Evolutionary conservation across 345 rosid genomes (phyloP).

Genomic region (Arabidopsis suecica): DNA sequence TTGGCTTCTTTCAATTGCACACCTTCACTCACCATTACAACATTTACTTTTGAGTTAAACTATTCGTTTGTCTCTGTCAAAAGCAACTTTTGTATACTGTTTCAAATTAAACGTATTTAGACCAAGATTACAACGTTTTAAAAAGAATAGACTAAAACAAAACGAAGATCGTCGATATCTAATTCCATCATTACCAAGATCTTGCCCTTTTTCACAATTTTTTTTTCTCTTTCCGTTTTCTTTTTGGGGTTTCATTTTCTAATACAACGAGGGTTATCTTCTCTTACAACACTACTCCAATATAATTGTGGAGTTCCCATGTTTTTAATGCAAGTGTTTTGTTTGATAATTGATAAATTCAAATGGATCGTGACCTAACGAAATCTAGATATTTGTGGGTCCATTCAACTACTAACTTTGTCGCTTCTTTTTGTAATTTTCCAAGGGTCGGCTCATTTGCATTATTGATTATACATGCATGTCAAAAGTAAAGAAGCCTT

Average conservation of each 20-base stretch:
- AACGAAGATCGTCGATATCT: slow-evolving; percentile 33
- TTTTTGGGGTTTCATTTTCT: neutral
- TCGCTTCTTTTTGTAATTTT: slow-evolving; percentile 9
- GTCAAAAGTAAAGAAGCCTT: slow-evolving; percentile 16
- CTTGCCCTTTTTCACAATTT: slow-evolving; percentile 20
- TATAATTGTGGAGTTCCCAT: slow-evolving; percentile 12
- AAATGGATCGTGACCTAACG: slow-evolving; percentile 40
- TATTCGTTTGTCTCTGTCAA: slow-evolving; percentile 18
- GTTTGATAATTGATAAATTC: slow-evolving; percentile 21
- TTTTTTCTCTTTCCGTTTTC: neutral
- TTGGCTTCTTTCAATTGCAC: slow-evolving; percentile 9
- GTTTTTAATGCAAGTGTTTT: slow-evolving; percentile 33
- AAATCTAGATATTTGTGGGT: slow-evolving; percentile 32
- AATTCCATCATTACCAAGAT: slow-evolving; percentile 41
- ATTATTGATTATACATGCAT: slow-evolving; percentile 25
- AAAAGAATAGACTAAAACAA: neutral
- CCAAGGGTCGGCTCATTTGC: slow-evolving; percentile 32
- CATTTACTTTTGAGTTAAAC: slow-evolving; percentile 2
- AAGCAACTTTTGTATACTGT: slow-evolving; percentile 31
- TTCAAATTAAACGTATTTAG: slow-evolving; percentile 28
- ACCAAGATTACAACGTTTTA: neutral
- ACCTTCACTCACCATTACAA: slow-evolving; percentile 6
- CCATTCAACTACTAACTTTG: slow-evolving; percentile 21
- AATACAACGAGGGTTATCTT: slow-evolving; percentile 13
- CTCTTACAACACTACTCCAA: neutral